Evolutionary conservation across 257 asterid species (phyloP).

Genomic region (Solanum chaucha): DNA sequence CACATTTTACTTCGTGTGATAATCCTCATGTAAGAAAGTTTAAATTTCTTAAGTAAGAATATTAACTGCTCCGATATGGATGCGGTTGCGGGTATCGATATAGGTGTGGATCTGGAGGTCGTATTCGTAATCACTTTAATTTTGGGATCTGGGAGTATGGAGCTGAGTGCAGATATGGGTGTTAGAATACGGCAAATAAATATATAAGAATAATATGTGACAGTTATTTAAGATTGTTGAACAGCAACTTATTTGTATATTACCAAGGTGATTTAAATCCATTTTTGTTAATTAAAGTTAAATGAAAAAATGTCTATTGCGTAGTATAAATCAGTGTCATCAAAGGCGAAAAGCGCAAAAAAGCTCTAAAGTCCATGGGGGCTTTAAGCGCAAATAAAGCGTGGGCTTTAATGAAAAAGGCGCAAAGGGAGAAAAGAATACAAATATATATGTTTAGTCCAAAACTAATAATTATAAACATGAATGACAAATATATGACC

Average conservation of each 20-base stretch:
- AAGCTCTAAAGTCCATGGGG: no score
- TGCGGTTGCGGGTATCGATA: background rate
- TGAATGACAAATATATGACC: no score
- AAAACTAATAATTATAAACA: no score
- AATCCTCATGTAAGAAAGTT: background rate
- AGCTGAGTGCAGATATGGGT: background rate
- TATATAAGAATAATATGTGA: background rate
- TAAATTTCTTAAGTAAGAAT: background rate
- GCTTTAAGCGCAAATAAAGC: no score
- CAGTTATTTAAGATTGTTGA: background rate
- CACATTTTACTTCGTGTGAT: background rate
- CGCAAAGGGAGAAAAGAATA: no score
- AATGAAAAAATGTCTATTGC: background rate
- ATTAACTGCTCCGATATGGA: background rate
- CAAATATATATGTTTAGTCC: no score
- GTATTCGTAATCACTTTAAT: background rate
- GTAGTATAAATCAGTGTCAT: background rate
- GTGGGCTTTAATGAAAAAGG: no score
- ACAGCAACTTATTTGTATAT: background rate
- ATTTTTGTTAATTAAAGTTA: background rate
- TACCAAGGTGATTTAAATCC: background rate
- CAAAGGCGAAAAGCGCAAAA: no score
- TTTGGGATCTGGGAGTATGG: background rate
- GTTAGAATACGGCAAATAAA: background rate
- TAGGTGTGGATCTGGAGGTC: background rate